A percentile compares a stretch with the other conserved stretches of the same genome.
Evolutionary conservation across 2,329 filamentous ascomycete genomes (phyloP).

Genomic region (Coniochaeta hoffmannii): DNA sequence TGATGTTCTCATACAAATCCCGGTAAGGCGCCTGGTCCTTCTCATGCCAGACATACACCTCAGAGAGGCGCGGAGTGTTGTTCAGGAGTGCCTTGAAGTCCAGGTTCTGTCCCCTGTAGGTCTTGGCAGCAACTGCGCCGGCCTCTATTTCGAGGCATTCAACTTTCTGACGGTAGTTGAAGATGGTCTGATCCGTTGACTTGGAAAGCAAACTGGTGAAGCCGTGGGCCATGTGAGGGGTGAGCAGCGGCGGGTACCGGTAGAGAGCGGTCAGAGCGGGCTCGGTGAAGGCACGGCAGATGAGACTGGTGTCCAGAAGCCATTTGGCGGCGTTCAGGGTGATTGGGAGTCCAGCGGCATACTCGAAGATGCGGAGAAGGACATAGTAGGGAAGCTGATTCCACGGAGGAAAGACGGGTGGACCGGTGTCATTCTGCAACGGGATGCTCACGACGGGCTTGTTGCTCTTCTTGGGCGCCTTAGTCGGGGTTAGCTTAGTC

Average conservation of each 20-base stretch:
- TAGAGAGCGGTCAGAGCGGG: constrained; percentile 70
- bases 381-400: constrained; percentile 42
- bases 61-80: constrained; percentile 57
- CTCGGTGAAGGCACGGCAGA: constrained; percentile 60
- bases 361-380: constrained; percentile 62
- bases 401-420: constrained; percentile 20
- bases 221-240: constrained; percentile 33
- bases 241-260: constrained; percentile 55
- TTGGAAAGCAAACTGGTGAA: constrained; percentile 47
- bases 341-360: constrained; percentile 52
- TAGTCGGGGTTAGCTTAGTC: neutral
- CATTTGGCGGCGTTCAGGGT: constrained; percentile 40
- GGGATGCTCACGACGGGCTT: neutral
- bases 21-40: constrained; percentile 63
- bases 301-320: constrained; percentile 55
- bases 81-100: constrained; percentile 44
- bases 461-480: neutral
- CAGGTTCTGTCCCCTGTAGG: constrained; percentile 42
- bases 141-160: constrained; percentile 64
- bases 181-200: constrained; percentile 37
- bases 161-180: constrained; percentile 66
- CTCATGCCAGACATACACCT: constrained; percentile 65
- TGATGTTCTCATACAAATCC: constrained; percentile 44
- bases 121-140: constrained; percentile 44
- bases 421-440: neutral